Percentiles rank a stretch among this genome's conserved stretches.
Evolutionary conservation across 495 filamentous ascomycete genomes (phyloP).

Genomic region (Aspergillus hancockii): DNA sequence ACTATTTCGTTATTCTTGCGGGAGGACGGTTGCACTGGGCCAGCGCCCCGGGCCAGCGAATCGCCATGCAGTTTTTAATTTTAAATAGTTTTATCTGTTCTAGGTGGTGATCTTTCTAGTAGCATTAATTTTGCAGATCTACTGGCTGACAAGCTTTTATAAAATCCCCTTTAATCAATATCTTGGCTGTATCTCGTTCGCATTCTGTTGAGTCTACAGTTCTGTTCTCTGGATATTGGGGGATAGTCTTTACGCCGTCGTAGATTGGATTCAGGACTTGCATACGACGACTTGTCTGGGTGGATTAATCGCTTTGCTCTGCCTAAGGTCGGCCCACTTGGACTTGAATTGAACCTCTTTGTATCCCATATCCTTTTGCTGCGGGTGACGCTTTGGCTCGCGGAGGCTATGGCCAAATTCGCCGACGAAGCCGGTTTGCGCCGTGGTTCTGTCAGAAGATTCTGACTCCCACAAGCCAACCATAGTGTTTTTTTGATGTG

Average conservation of each 20-base stretch:
- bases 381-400: constrained; percentile 56
- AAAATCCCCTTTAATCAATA: constrained; percentile 47
- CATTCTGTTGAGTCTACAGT: constrained; percentile 57
- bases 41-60: too few relatives aligned
- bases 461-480: constrained; percentile 11
- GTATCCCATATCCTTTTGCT: constrained; percentile 54
- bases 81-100: constrained; percentile 30
- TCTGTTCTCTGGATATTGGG: constrained; percentile 43
- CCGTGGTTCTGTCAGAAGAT: constrained; percentile 52
- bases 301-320: constrained; percentile 51
- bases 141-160: constrained; percentile 35
- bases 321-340: constrained; percentile 50
- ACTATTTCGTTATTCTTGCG: too few relatives aligned
- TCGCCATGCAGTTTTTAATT: constrained; percentile 32
- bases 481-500: too few relatives aligned
- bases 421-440: constrained; percentile 58
- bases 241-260: constrained; percentile 51
- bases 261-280: constrained; percentile 44
- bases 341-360: constrained; percentile 56
- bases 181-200: constrained; percentile 53
- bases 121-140: constrained; percentile 27
- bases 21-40: too few relatives aligned
- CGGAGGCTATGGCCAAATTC: constrained; percentile 54
- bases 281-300: constrained; percentile 36
- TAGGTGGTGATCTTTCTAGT: constrained; percentile 44